phyloP scores from a whole-genome alignment of 148 eudicot genomes.

The Persicaria tinctoria region DNA sequence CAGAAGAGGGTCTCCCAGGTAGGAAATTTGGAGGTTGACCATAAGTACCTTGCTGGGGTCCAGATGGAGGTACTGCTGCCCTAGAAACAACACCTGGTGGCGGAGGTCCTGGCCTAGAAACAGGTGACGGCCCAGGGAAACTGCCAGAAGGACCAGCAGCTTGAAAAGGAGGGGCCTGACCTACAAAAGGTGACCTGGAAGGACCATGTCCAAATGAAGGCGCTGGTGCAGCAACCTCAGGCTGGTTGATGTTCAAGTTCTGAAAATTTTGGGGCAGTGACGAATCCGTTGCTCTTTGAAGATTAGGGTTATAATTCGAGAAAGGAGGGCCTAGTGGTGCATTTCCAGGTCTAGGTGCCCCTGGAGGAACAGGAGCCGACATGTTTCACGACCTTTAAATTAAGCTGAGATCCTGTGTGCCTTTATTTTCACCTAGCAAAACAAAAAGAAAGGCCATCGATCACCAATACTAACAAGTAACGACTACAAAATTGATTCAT shows the following conservation, averaged over 20 bases:
- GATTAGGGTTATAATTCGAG: slow-evolving; percentile 49
- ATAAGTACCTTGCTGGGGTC: slow-evolving; percentile 36
- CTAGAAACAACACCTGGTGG: slow-evolving; percentile 74
- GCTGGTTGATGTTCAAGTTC: slow-evolving; percentile 61
- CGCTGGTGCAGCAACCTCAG: slow-evolving; percentile 26
- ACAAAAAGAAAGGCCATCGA: not conserved
- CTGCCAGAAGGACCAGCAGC: slow-evolving; percentile 31
- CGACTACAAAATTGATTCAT: not conserved
- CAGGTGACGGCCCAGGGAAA: slow-evolving; percentile 35
- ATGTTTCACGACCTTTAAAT: slow-evolving; percentile 25
- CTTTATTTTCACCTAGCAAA: not conserved
- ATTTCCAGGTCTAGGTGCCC: slow-evolving; percentile 79
- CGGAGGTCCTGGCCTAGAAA: slow-evolving; percentile 60
- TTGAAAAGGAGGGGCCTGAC: slow-evolving; percentile 51
- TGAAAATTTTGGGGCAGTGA: slow-evolving; percentile 63
- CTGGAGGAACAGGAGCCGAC: slow-evolving; percentile 63
- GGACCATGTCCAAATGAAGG: slow-evolving; percentile 25
- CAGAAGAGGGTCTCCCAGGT: slow-evolving; percentile 44
- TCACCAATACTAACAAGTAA: not conserved
- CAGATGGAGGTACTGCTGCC: slow-evolving; percentile 37
- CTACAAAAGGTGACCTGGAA: slow-evolving; percentile 46
- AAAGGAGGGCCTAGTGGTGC: slow-evolving; percentile 31
- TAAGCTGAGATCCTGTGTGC: not conserved
- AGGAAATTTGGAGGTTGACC: slow-evolving; percentile 34
- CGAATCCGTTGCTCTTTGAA: slow-evolving; percentile 19